phyloP scores from a whole-genome alignment of 192 early-diverging fungal genomes.

The Podila epicladia region DNA sequence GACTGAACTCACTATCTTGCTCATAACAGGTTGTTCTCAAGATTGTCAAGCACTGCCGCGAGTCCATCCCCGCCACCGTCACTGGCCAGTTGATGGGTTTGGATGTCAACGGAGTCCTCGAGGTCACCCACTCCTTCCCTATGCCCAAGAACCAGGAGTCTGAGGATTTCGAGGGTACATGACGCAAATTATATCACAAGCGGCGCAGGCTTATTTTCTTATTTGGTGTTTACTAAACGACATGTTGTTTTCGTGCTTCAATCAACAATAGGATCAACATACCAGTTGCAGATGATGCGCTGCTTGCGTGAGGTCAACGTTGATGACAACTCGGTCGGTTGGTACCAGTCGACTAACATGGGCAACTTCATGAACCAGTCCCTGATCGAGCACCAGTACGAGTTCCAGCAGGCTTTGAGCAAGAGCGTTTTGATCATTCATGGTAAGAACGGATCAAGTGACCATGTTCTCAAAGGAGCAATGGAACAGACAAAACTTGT shows the following conservation, averaged over 20 bases:
- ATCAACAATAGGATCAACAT: constrained; percentile 65
- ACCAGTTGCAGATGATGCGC: constrained; percentile 95
- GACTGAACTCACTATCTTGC: not conserved
- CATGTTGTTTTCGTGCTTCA: not conserved
- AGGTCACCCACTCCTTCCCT: constrained; percentile 94
- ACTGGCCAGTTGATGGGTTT: constrained; percentile 96
- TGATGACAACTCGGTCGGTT: constrained; percentile 97
- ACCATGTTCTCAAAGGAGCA: not conserved
- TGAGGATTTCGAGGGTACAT: constrained; percentile 47
- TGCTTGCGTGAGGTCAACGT: constrained; percentile 93
- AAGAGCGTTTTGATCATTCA: constrained; percentile 94
- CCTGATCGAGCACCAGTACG: constrained; percentile 90
- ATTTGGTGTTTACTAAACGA: not conserved
- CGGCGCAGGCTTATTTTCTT: not conserved
- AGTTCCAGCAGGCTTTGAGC: constrained; percentile 87
- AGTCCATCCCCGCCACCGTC: constrained; percentile 78
- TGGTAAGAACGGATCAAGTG: constrained; percentile 42
- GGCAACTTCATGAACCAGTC: constrained; percentile 90
- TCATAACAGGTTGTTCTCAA: constrained; percentile 82
- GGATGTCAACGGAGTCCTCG: constrained; percentile 88
- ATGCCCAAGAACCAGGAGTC: constrained; percentile 67
- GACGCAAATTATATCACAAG: not conserved
- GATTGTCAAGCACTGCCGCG: constrained; percentile 97
- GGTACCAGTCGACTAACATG: constrained; percentile 94
- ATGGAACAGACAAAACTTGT: no score